phyloP scores from a whole-genome alignment of 1,284 basidiomycete species.

The Vanrija humicola region DNA sequence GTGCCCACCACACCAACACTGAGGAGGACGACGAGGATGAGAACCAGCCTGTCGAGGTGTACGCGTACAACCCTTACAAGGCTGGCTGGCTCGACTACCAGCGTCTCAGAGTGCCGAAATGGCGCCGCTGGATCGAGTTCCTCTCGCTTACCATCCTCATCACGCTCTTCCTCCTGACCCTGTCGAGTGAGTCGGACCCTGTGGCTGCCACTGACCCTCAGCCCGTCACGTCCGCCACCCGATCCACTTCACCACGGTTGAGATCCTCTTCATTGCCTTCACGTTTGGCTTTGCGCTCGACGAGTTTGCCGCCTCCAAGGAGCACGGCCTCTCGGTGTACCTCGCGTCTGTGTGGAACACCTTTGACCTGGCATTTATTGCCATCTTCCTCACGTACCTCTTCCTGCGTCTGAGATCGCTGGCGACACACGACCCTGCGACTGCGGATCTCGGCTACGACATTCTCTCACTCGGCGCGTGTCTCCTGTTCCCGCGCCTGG shows the following conservation, averaged over 20 bases:
- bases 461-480: conserved; percentile 78
- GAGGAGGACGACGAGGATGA: conserved; percentile 5
- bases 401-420: conserved; percentile 65
- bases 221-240: conserved; percentile 54
- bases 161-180: conserved; percentile 58
- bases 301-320: conserved; percentile 51
- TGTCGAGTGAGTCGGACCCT: conserved; percentile 56
- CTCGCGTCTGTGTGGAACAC: conserved; percentile 82
- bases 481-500: conserved; percentile 78
- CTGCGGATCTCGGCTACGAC: conserved; percentile 72
- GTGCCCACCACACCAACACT: background rate
- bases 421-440: conserved; percentile 53
- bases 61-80: conserved; percentile 67
- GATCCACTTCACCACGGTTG: conserved; percentile 56
- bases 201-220: conserved; percentile 32
- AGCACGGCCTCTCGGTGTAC: conserved; percentile 83
- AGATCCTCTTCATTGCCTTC: conserved; percentile 68
- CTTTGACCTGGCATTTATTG: conserved; percentile 72
- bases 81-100: conserved; percentile 74
- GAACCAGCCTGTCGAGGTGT: conserved; percentile 37
- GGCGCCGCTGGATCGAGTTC: conserved; percentile 73
- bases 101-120: conserved; percentile 74
- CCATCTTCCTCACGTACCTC: conserved; percentile 68
- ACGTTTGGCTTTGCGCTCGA: conserved; percentile 71
- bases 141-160: conserved; percentile 64